Percentiles rank a stretch among this genome's conserved stretches.
phyloP scores from a whole-genome alignment of 371 early-diverging fungal genomes.

The Quaeritorhiza haematococci region DNA sequence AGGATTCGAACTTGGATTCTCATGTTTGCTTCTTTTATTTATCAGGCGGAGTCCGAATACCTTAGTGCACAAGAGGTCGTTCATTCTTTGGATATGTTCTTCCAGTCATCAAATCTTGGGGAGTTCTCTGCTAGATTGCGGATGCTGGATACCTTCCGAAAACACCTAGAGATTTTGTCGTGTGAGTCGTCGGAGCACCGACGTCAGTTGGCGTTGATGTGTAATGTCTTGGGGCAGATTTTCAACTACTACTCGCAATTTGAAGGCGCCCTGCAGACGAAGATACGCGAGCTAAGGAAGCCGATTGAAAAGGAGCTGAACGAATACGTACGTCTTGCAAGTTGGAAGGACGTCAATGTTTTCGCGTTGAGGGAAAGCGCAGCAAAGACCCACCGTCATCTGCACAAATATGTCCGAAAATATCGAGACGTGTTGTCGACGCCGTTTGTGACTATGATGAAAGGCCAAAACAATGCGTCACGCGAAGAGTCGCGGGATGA shows the following conservation, averaged over 20 bases:
- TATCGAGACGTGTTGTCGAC: slow-evolving; percentile 66
- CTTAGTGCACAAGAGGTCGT: too few species aligned
- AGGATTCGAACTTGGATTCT: too few species aligned
- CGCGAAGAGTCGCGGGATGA: neutral
- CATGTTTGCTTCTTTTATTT: too few species aligned
- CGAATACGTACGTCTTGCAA: slow-evolving; percentile 90
- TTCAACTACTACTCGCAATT: slow-evolving; percentile 76
- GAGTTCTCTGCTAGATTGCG: slow-evolving; percentile 76
- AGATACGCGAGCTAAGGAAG: slow-evolving; percentile 54
- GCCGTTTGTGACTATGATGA: slow-evolving; percentile 6
- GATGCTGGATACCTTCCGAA: slow-evolving; percentile 68
- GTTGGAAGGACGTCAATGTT: slow-evolving; percentile 96
- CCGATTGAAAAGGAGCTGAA: slow-evolving; percentile 85
- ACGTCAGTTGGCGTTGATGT: slow-evolving; percentile 4
- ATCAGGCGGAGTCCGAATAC: too few species aligned
- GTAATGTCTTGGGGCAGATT: slow-evolving; percentile 35
- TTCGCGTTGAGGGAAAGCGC: slow-evolving; percentile 87
- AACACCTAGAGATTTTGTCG: slow-evolving; percentile 42
- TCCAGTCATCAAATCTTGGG: slow-evolving; percentile 73
- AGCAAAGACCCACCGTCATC: slow-evolving; percentile 80
- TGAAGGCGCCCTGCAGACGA: slow-evolving; percentile 43
- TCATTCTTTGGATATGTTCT: slow-evolving; percentile 77
- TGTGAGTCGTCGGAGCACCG: neutral
- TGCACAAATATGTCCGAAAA: slow-evolving; percentile 84
- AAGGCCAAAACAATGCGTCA: slow-evolving; percentile 8